Evolutionary conservation across 176 grass and related monocot genomes (phyloP), one percentile per base, ranked within the genome.

Genomic region (Luzula sylvatica): DNA sequence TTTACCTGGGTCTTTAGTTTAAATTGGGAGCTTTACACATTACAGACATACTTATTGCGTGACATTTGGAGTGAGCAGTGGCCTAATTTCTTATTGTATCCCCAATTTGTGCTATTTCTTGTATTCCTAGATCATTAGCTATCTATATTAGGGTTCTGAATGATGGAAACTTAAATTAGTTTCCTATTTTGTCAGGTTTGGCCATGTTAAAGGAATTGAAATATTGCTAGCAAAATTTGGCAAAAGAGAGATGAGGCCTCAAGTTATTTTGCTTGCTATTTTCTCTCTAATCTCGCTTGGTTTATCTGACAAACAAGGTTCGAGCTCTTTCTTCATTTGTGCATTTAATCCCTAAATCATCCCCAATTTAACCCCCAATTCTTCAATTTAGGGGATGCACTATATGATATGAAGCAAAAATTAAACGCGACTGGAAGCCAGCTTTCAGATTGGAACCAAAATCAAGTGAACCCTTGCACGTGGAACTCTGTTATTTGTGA

Each of bases 401-500:
- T 95, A 14, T 73, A 63, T 42, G 77, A 88, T 49, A 82, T 95
- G 84, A 88, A 82, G 52, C 23, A n/a, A 46, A 75, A 72, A 58
- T 67, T 95, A 19, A 81, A 88, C 54, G 89, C 64, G 61, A 61
- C 62, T 62, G 53, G 53, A 23, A 82, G 12, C 23, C 83, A 85
- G 73, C 89, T 88, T 58, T 16, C 57, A 21, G 89, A 95, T 20
- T 88, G 80, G 77, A 95, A 95, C 20, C 70, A 58, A 50, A 78
- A 88, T 82, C 89, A 88, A 95, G 80, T 88, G 58, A 73, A 50
- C 28, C 83, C 83, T 28, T 95, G 83, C 76, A 78, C 62, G 11
- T 95, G 76, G 89, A 88, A 82, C 69, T 88, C 83, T 27, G 74
- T 96, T 72, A 89, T 89, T 26, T 96, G 92, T 72, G 85, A 96